Conservation (phyloP, 345 rosid species). For the Iberis pinnata region DNA sequence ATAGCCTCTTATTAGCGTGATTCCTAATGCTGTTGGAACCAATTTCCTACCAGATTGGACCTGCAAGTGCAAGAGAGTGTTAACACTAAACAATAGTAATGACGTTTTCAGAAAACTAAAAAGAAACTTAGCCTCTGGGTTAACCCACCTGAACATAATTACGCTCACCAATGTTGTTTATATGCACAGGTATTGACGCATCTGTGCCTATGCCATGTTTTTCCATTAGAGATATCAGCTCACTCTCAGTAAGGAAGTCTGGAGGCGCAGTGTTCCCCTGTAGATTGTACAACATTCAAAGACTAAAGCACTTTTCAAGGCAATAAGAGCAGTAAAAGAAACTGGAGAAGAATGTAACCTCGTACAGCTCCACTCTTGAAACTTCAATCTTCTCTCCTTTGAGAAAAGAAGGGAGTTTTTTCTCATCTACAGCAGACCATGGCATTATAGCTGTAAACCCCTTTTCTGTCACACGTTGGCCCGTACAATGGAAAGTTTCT, state of each 20-base stretch:
- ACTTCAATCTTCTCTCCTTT: constrained; percentile 68
- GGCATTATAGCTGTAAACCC: constrained; percentile 94
- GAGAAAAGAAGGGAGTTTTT: constrained; percentile 59
- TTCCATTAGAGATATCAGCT: constrained; percentile 93
- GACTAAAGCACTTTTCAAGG: not conserved
- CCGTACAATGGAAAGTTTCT: constrained; percentile 73
- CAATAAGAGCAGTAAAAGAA: constrained; percentile 1
- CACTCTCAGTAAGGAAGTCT: constrained; percentile 88
- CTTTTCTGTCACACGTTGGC: constrained; percentile 49
- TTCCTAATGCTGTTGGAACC: constrained; percentile 87
- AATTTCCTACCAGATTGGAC: constrained; percentile 81
- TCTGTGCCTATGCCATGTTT: constrained; percentile 94
- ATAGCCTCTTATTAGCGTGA: constrained; percentile 83
- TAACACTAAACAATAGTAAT: constrained; percentile 5
- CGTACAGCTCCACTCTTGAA: constrained; percentile 64
- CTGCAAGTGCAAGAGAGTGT: constrained; percentile 41
- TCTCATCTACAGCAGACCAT: constrained; percentile 76
- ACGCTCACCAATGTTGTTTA: constrained; percentile 93
- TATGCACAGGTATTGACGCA: constrained; percentile 90
- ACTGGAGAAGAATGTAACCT: constrained; percentile 41
- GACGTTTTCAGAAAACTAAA: not conserved
- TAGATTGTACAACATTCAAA: constrained; percentile 18
- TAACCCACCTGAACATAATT: constrained; percentile 82
- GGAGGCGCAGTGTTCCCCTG: constrained; percentile 83
- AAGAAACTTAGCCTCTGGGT: constrained; percentile 1